Evolutionary conservation across 108 stramenopile species (phyloP), one percentile per base, ranked within the genome.

Genomic region (Fragilaria crotonensis): DNA sequence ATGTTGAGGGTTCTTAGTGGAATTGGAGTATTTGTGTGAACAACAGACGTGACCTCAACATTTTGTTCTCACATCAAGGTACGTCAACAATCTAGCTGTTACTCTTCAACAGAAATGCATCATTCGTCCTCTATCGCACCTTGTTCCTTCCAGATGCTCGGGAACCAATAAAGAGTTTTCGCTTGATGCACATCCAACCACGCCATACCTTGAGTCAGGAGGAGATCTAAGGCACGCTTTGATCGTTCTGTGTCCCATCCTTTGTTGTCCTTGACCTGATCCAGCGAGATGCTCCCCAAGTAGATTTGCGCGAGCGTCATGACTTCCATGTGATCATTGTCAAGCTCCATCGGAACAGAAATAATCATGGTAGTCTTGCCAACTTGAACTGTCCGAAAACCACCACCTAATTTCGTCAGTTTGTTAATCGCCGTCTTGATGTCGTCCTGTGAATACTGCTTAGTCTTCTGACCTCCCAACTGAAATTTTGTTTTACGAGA

Each of bases 261-360:
- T 19, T 78, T 66, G 22, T 55, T 57, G 32, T 63, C 59, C n/a
- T 26, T 48, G 9, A 94, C 67, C 45, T 76, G 59, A 18, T 76
- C 70, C 31, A 74, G 64, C 7, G 76, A 76, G 5, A 94, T 66
- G 53, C 74, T 67, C 5, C 89, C 86, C 27, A 72, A 62, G 45
- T 66, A 54, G 30, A 71, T 61, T 49, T 79, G 67, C 18, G 92
- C 92, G 25, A 87, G 26, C 45, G 64, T 59, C 83, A 94, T 67
- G n/a, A 90, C 67, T 54, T 77, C 68, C 76, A 90, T 85, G 59
- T 89, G 87, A 74, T 94, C 93, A 30, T 78, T 63, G 54, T 90
- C 87, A 33, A 94, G 57, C 48, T 88, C 93, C 21, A 78, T 87
- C 9, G 93, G 93, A 7, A 94, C 93, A 21, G 77, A 79, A 7